A percentile compares a stretch with the other conserved stretches of the same genome.
Conservation (phyloP, 208 protist genomes). For the Perkinsela sp. region DNA sequence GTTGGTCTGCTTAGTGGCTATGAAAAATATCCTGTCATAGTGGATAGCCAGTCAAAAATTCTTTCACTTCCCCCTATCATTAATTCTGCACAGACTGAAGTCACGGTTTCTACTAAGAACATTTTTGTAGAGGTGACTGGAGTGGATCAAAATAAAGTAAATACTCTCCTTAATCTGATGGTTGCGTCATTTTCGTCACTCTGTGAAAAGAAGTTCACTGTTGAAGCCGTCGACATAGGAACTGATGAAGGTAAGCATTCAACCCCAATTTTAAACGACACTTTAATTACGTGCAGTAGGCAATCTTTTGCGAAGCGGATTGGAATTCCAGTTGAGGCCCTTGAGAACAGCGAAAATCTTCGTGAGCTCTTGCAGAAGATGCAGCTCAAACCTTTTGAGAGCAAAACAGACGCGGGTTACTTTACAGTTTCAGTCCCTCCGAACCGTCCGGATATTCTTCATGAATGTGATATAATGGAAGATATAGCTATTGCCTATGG, state of each 20-base stretch:
- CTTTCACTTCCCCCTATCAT: constrained; percentile 98
- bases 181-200: constrained; percentile 79
- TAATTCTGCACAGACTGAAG: constrained; percentile 89
- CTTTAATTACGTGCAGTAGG: constrained; percentile 15
- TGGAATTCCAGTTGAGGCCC: constrained; percentile 56
- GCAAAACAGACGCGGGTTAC: not conserved
- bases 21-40: constrained; percentile 42
- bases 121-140: constrained; percentile 98
- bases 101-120: constrained; percentile 80
- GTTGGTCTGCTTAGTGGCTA: constrained; percentile 31
- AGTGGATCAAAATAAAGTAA: constrained; percentile 79
- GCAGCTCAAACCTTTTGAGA: constrained; percentile 29
- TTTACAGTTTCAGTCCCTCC: constrained; percentile 47
- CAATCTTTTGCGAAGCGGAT: constrained; percentile 52
- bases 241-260: constrained; percentile 26
- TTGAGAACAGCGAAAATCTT: constrained; percentile 16
- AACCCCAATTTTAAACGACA: constrained; percentile 25
- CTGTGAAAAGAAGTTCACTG: constrained; percentile 56
- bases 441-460: constrained; percentile 78
- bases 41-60: constrained; percentile 30
- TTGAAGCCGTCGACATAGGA: constrained; percentile 46
- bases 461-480: constrained; percentile 84
- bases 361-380: constrained; percentile 58
- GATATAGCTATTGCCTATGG: constrained; percentile 92
- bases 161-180: constrained; percentile 81